Evolutionary conservation across 371 early-diverging fungal genomes (phyloP), one percentile per base, ranked within the genome.

Genomic region (Amoeboaphelidium protococcarum): DNA sequence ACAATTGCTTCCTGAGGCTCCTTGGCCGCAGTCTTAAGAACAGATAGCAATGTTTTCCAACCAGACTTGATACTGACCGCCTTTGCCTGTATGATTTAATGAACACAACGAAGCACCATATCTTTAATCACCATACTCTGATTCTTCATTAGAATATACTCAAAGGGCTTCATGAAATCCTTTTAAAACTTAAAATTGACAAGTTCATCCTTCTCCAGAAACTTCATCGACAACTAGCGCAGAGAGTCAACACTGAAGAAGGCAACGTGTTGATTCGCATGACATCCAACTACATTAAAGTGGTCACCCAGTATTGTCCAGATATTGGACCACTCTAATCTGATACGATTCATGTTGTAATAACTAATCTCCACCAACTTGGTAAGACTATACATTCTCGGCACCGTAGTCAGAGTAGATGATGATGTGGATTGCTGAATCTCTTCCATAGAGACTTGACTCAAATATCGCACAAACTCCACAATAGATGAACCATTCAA

Each of bases 101-200:
- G 73, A 20, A 91, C 53, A 53, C 88, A 91, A 19, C 78, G 71
- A 40, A 91, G 55, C 0, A 79, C 83, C 84, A 88, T 82, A 57
- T 91, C 92, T 59, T 86, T 84, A 58, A 91, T 80, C 41, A 74
- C 66, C 22, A 70, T 58, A 50, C 78, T 75, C 0, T 69, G 63
- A 46, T 78, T 78, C 50, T 76, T 74, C 23, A 73, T 77, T 25
- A 91, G 52, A 10, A 88, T 74, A 50, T 78, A 68, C 19, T 77
- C 80, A 64, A 88, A 91, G 23, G 92, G 92, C 55, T 76, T 72
- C 53, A 91, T 55, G 50, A 91, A 87, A 58, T 87, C 87, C 54
- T 85, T 83, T 63, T 91, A 89, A 65, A 89, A 89, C 56, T 87
- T 82, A 71, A 88, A 91, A 56, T 85, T 79, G 13, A 82, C 74